phyloP scores from a whole-genome alignment of 371 early-diverging fungal genomes.

The Rhizopus delemar region DNA sequence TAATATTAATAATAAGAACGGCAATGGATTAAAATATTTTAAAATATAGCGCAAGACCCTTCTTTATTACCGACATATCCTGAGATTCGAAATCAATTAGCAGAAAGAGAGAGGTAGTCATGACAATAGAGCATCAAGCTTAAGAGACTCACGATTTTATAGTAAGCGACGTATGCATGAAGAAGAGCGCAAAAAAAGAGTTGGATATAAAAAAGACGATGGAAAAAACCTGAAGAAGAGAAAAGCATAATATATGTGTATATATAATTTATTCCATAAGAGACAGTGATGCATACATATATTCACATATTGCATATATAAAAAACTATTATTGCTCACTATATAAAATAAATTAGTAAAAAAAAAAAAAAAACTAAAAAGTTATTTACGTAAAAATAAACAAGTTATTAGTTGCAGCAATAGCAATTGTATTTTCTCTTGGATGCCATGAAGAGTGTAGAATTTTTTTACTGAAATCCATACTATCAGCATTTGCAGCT shows the following conservation, averaged over 20 bases:
- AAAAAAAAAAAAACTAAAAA: background rate
- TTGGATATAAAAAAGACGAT: background rate
- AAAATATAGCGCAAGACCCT: constrained; percentile 52
- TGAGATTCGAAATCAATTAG: constrained; percentile 58
- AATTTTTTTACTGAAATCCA: constrained; percentile 96
- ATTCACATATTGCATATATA: background rate
- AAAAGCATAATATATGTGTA: no score
- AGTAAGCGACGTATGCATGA: constrained; percentile 23
- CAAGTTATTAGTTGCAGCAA: constrained; percentile 97
- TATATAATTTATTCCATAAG: no score
- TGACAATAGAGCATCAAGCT: no score
- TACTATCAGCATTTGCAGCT: constrained; percentile 56
- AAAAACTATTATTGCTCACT: background rate
- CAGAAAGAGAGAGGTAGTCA: constrained; percentile 42
- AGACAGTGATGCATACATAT: no score
- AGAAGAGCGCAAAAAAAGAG: constrained; percentile 23
- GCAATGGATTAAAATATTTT: constrained; percentile 2
- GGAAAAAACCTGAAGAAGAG: no score
- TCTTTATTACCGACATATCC: constrained; percentile 68
- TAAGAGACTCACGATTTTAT: background rate
- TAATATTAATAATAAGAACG: background rate
- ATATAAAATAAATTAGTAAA: background rate
- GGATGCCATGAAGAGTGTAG: constrained; percentile 98
- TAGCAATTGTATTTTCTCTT: constrained; percentile 91
- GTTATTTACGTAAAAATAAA: constrained; percentile 83